Evolutionary conservation across 176 grass and related monocot species (phyloP), one percentile per base, ranked within the genome.

Genomic region (Otatea glauca): DNA sequence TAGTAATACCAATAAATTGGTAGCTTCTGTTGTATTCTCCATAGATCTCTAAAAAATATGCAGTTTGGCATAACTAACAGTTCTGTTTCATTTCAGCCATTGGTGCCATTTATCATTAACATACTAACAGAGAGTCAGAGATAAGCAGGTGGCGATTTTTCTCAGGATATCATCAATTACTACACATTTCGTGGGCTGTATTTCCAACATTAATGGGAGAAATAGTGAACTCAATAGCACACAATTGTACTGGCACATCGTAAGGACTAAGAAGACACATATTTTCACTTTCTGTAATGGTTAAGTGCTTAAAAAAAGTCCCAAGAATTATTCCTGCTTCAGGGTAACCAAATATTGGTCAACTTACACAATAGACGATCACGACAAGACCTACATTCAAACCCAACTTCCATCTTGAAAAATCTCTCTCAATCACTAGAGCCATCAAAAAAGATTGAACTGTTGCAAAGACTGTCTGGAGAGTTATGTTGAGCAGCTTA

Each of bases 371-470:
- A 64, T 90, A 95, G 11, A 88, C 3, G 7, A 89, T 64, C 0
- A 83, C 50, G 3, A 87, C 50, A 67, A 90, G 90, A 7, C 74
- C 15, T 56, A 92, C 23, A 72, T 91, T 64, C 20, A 89, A 74
- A 9, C 62, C 20, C 38, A 95, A 59, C 81, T 90, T 92, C 88
- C 90, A 95, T 71, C 76, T 81, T 55, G 93, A 90, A 23, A 92
- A 84, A 54, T 91, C 90, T 60, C 93, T 88, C 77, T 92, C 90
- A 61, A 92, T 68, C 17, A 72, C 72, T 45, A 92, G 44, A 70
- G 88, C 86, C 9, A 92, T 87, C n/a, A 95, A 82, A 87, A 95
- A 88, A 17, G 85, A 75, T 51, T 95, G 93, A 63, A 84, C 65
- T 17, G 72, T 41, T 18, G 81, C 75, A 62, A 90, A 95, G 48